phyloP scores from a whole-genome alignment of 768 basidiomycete species.

The Baorangia bicolor region DNA sequence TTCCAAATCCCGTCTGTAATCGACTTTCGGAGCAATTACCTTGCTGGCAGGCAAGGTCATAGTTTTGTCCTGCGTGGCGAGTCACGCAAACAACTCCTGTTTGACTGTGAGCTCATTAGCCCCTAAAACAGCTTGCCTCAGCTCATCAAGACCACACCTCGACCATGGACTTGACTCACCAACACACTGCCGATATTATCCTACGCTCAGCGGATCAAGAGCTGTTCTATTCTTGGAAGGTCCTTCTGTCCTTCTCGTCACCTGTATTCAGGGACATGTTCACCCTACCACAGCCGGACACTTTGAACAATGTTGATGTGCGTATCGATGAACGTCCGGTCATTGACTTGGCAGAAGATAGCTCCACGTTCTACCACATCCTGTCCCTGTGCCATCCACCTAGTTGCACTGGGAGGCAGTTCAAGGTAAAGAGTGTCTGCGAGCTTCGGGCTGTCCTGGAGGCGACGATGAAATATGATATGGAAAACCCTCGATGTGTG shows the following conservation, averaged over 20 bases:
- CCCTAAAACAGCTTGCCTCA: background rate
- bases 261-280: conserved; percentile 18
- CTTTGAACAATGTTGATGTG: background rate
- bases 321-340: conserved; percentile 2
- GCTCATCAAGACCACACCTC: background rate
- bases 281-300: conserved; percentile 7
- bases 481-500: conserved; percentile 1
- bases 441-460: conserved; percentile 13
- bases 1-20: too few species aligned
- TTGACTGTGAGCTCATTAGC: background rate
- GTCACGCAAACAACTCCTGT: too few species aligned
- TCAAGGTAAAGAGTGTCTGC: background rate
- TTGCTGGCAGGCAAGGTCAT: too few species aligned
- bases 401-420: background rate
- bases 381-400: conserved; percentile 12
- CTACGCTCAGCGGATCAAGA: conserved; percentile 18
- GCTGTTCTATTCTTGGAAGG: too few species aligned
- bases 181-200: conserved; percentile 9
- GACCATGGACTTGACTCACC: background rate
- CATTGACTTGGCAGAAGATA: conserved; percentile 14
- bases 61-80: too few species aligned
- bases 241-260: conserved; percentile 8
- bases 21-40: too few species aligned
- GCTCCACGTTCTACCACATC: conserved; percentile 3
- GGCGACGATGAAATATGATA: conserved; percentile 17